Evolutionary conservation across 352 stramenopile genomes (phyloP), one percentile per base, ranked within the genome.

Genomic region (Globisporangium abappressorium): DNA sequence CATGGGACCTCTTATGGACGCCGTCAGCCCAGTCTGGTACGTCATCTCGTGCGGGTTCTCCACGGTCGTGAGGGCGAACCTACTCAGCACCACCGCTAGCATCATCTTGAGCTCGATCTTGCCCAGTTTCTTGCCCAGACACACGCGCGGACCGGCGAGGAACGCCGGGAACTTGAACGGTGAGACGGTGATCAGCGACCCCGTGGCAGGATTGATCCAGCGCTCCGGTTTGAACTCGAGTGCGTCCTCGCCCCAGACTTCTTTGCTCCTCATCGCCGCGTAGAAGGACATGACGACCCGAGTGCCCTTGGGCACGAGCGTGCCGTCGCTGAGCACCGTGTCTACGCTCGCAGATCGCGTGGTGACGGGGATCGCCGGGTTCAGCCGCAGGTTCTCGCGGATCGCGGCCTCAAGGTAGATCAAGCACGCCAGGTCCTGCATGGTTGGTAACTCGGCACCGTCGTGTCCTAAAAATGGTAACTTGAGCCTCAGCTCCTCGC

Each of bases 301-400:
- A 0, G 64, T 57, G 8, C 65, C 66, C 20, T 75, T 74, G 14
- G 58, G 57, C 9, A 90, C 64, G 22, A 75, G 72, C 2, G 81
- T 86, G 65, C 80, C 78, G 66, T 89, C 81, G 12, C 36, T 43
- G 9, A 43, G 36, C 22, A 75, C 71, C 3, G 81, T 86, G 65
- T 79, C 76, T 65, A 86, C 81, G 60, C 69, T 77, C 41, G 85
- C 36, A 5, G 36, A 43, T 43, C 36, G 47, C 53, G 72, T 74
- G 14, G 81, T 73, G 57, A 75, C 75, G 15, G 79, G 20, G 24
- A 57, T 38, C 18, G 64, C 73, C 49, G 57, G 81, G 62, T 65
- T 79, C 6, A 93, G 55, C 3, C 84, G 74, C 46, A 93, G 56
- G 2, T 70, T 88, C 64, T 93, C 84, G 58, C 69, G 73, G 36